Evolutionary conservation across 2,329 filamentous ascomycete species (phyloP).

Genomic region (Bipolaris oryzae): DNA sequence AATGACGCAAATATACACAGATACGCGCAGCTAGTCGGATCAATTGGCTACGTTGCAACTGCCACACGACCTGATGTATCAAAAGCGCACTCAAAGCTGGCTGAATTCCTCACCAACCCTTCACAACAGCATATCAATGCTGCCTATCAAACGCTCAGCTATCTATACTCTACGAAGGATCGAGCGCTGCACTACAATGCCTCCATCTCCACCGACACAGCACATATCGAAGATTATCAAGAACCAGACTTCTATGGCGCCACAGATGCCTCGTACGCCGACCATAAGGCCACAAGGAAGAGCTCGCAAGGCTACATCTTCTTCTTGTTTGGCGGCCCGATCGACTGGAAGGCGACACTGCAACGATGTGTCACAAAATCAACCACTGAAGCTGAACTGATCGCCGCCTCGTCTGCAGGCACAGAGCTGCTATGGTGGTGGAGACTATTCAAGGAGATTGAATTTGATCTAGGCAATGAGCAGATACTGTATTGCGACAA

Average conservation of each 20-base stretch:
- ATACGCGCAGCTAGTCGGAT: conserved; percentile 17
- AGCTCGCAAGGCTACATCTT: conserved; percentile 5
- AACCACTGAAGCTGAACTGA: neutral
- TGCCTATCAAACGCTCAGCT: conserved; percentile 15
- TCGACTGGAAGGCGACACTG: neutral
- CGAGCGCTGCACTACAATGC: conserved; percentile 12
- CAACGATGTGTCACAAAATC: neutral
- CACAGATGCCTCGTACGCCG: conserved; percentile 23
- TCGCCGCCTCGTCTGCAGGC: neutral
- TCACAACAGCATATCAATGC: conserved; percentile 18
- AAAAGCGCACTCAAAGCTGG: conserved; percentile 21
- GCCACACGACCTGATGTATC: conserved; percentile 25
- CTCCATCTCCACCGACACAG: neutral
- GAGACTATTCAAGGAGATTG: neutral
- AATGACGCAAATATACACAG: conserved; percentile 17
- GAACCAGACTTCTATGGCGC: conserved; percentile 20
- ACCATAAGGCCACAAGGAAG: conserved; percentile 17
- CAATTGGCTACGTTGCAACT: conserved; percentile 18
- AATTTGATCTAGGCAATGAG: neutral
- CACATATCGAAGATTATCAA: conserved; percentile 15
- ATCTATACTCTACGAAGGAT: conserved; percentile 17
- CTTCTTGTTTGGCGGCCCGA: neutral
- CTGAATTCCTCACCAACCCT: conserved; percentile 24
- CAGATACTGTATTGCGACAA: neutral
- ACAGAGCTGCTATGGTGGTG: neutral